phyloP scores from a whole-genome alignment of 768 basidiomycete species.

The Xerocomellus intermedius region DNA sequence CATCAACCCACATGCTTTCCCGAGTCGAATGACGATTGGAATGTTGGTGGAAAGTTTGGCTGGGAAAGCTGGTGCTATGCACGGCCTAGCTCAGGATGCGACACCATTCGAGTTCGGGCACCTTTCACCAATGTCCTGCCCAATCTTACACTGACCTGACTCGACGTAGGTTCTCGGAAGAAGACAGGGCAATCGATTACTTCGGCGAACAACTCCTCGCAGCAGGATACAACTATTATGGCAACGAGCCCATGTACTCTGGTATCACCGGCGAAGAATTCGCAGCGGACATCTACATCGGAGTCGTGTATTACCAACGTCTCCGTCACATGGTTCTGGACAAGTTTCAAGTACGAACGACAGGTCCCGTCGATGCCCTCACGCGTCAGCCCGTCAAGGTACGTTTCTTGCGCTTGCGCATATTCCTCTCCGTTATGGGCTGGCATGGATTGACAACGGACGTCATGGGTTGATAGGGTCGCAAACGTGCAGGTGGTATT shows the following conservation, averaged over 20 bases:
- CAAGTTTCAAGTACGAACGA: constrained; percentile 99
- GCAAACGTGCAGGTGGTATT: constrained; percentile 97
- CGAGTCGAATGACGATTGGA: constrained; percentile 99
- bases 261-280: constrained; percentile 99
- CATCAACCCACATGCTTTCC: constrained; percentile 99
- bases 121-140: constrained; percentile 2
- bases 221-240: constrained; percentile 97
- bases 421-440: not conserved
- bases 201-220: constrained; percentile 93
- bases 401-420: constrained; percentile 21
- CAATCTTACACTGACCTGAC: constrained; percentile 9
- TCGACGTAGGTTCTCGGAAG: constrained; percentile 77
- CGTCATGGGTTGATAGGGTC: constrained; percentile 58
- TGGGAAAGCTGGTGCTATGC: constrained; percentile 98
- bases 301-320: constrained; percentile 98
- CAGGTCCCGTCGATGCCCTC: constrained; percentile 93
- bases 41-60: constrained; percentile 99
- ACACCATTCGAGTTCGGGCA: constrained; percentile 89
- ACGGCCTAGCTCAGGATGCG: constrained; percentile 96
- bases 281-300: constrained; percentile 97
- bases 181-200: constrained; percentile 96
- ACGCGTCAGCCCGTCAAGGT: constrained; percentile 98
- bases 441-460: constrained; percentile 4
- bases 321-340: constrained; percentile 99
- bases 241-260: constrained; percentile 99